phyloP scores from a whole-genome alignment of 2,329 filamentous ascomycete species.

The Aphanocladium album region DNA sequence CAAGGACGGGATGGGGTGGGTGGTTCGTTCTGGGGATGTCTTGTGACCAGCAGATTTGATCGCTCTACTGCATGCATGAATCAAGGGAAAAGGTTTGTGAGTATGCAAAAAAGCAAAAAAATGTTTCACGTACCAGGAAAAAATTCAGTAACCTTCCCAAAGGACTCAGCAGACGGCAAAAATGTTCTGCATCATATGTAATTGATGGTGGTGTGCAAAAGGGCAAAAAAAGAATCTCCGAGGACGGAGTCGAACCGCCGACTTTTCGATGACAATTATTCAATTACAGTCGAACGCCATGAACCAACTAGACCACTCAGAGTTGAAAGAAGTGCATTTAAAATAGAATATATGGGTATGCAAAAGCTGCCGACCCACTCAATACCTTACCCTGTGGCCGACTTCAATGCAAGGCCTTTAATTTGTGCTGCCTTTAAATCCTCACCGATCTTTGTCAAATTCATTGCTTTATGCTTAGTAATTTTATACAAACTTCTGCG shows the following conservation, averaged over 20 bases:
- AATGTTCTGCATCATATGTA: no score
- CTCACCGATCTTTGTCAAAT: no score
- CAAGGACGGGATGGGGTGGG: neutral
- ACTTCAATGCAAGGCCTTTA: no score
- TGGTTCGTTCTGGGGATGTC: neutral
- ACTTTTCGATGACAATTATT: conserved; percentile 22
- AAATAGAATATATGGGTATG: neutral
- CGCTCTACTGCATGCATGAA: neutral
- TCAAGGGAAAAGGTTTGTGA: neutral
- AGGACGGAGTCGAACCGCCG: conserved; percentile 26
- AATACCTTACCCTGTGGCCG: no score
- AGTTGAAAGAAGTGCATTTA: conserved; percentile 9
- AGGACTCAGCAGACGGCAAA: neutral
- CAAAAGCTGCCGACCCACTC: neutral
- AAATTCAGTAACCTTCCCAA: neutral
- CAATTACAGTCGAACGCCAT: conserved; percentile 26
- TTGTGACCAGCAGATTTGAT: neutral
- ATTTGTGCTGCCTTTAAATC: no score
- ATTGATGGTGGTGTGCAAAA: neutral
- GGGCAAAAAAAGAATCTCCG: conserved; percentile 21
- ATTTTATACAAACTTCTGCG: no score
- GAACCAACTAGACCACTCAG: conserved; percentile 27
- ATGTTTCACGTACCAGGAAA: neutral
- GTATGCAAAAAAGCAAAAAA: neutral
- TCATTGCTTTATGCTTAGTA: no score